These are phyloP conservation scores for Yamadazyma akitaensis DNA, from an alignment of 805 yeast species.

Conservation along the genomic window DNA sequence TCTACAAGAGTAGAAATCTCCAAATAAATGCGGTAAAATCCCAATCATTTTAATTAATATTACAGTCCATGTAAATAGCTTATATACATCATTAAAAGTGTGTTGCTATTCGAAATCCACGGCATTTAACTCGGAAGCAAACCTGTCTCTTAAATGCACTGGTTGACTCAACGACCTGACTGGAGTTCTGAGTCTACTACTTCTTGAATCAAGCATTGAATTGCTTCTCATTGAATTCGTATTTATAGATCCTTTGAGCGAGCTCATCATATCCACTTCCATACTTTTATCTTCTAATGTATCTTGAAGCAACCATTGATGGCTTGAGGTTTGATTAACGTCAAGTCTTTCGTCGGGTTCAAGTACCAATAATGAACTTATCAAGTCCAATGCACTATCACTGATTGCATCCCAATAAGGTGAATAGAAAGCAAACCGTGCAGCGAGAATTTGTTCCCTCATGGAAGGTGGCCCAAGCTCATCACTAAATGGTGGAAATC, in stretches of 20 bases:
- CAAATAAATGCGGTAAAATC: neutral
- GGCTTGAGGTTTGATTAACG: slow-evolving; percentile 36
- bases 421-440: slow-evolving; percentile 68
- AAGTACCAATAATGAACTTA: slow-evolving; percentile 57
- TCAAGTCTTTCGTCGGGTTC: slow-evolving; percentile 45
- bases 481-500: slow-evolving; percentile 83
- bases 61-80: neutral
- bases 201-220: slow-evolving; percentile 4
- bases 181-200: slow-evolving; percentile 14
- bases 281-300: slow-evolving; percentile 1
- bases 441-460: slow-evolving; percentile 69
- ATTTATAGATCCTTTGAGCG: neutral
- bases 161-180: slow-evolving; percentile 27
- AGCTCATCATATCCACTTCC: slow-evolving; percentile 1
- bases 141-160: slow-evolving; percentile 23
- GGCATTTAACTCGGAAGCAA: slow-evolving; percentile 20
- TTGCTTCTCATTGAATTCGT: slow-evolving; percentile 8
- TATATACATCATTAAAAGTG: neutral
- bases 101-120: slow-evolving; percentile 5
- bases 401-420: slow-evolving; percentile 76
- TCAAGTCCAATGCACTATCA: slow-evolving; percentile 64
- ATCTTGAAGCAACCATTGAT: slow-evolving; percentile 42
- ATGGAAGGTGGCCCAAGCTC: slow-evolving; percentile 76
- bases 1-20: slow-evolving; percentile 16
- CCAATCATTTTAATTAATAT: neutral